phyloP scores from a whole-genome alignment of 176 grass and related monocot genomes.

The Chrysopogon serrulatus region DNA sequence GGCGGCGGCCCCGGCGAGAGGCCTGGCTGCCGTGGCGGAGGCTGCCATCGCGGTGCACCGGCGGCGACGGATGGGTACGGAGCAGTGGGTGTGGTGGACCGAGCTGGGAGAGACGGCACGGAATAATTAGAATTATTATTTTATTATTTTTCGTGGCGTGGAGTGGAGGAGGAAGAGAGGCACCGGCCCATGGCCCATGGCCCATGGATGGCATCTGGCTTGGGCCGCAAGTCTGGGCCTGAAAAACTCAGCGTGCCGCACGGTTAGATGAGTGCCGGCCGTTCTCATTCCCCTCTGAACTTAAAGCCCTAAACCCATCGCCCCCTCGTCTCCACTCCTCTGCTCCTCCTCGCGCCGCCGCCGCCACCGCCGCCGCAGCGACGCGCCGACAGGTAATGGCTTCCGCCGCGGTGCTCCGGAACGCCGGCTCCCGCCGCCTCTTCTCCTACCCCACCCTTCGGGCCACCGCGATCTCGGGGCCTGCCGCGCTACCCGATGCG shows the following conservation, averaged over 20 bases:
- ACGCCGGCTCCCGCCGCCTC: slow-evolving; percentile 23
- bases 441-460: slow-evolving; percentile 38
- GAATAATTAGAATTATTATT: neutral
- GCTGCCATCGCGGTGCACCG: slow-evolving; percentile 44
- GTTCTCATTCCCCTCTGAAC: neutral
- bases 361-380: slow-evolving; percentile 7
- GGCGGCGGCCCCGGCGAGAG: neutral
- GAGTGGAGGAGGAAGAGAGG: neutral
- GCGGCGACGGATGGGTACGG: slow-evolving; percentile 11
- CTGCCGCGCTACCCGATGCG: slow-evolving; percentile 27
- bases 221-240: neutral
- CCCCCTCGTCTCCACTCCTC: neutral
- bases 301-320: slow-evolving; percentile 56
- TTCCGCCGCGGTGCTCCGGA: slow-evolving; percentile 44
- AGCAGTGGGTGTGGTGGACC: slow-evolving; percentile 16
- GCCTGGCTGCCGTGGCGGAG: slow-evolving; percentile 6
- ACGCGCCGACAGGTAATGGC: slow-evolving; percentile 42
- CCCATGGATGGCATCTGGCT: neutral
- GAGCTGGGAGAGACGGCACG: neutral
- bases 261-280: neutral
- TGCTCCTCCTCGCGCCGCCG: neutral
- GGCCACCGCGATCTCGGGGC: slow-evolving; percentile 17
- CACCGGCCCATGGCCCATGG: neutral
- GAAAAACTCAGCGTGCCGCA: neutral
- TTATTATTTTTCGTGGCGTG: slow-evolving; percentile 10